Evolutionary conservation across 805 yeast genomes (phyloP).

Genomic region (Wickerhamomyces xylosicus): DNA sequence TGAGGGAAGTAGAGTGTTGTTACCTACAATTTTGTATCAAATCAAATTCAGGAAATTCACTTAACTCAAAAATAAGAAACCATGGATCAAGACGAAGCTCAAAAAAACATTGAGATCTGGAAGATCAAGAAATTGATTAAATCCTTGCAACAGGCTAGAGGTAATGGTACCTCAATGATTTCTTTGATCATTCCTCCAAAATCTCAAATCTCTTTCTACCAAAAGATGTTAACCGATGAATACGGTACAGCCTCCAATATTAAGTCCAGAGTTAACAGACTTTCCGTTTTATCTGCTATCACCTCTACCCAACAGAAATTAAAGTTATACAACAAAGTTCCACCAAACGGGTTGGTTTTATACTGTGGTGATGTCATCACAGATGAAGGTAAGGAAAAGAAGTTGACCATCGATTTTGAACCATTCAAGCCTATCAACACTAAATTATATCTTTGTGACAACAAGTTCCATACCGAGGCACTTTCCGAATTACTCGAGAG

Average conservation of each 20-base stretch:
- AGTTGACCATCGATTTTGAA: conserved; percentile 93
- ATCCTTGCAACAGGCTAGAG: conserved; percentile 83
- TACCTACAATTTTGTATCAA: too few relatives aligned
- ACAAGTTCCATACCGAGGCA: conserved; percentile 97
- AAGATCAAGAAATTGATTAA: conserved; percentile 92
- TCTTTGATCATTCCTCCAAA: conserved; percentile 92
- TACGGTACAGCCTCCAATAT: conserved; percentile 98
- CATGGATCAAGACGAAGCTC: conserved; percentile 57
- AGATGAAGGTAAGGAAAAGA: conserved; percentile 95
- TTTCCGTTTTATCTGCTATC: conserved; percentile 91
- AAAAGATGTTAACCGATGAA: conserved; percentile 93
- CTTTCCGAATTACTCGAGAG: conserved; percentile 86
- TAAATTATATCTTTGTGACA: conserved; percentile 92
- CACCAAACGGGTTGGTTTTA: conserved; percentile 89
- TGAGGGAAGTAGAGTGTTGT: too few relatives aligned
- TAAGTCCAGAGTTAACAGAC: conserved; percentile 93
- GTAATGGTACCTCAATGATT: conserved; percentile 99
- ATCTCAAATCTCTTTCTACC: conserved; percentile 81
- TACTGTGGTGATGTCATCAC: conserved; percentile 98
- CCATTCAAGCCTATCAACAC: conserved; percentile 99
- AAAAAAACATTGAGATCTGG: conserved; percentile 97
- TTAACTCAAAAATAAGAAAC: not conserved
- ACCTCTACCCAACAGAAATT: conserved; percentile 97
- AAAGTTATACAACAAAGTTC: conserved; percentile 81
- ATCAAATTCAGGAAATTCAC: too few relatives aligned